Evolutionary conservation across 331 rosid genomes (phyloP).

Genomic region (Rosa hybrid): DNA sequence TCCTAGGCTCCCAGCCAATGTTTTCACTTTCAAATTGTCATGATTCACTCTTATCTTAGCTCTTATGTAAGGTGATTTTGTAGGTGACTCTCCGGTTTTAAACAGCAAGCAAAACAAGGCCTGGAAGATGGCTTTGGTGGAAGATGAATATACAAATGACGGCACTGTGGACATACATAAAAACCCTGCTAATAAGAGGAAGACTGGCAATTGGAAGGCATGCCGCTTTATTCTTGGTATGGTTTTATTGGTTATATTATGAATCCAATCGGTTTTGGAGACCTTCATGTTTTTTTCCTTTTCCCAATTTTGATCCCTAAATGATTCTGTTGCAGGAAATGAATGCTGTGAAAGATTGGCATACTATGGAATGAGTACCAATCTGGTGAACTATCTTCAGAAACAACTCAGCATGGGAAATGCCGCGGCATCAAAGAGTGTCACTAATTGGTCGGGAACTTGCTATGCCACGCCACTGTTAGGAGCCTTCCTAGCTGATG

Average conservation of each 20-base stretch:
- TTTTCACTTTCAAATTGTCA: constrained; percentile 7
- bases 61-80: constrained; percentile 11
- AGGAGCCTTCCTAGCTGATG: constrained; percentile 91
- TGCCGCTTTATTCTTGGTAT: constrained; percentile 79
- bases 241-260: not conserved
- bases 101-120: constrained; percentile 6
- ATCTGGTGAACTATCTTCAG: constrained; percentile 76
- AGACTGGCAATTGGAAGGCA: constrained; percentile 79
- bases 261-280: not conserved
- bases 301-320: not conserved
- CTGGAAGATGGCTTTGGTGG: not conserved
- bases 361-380: constrained; percentile 79
- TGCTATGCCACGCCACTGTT: constrained; percentile 80
- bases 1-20: not conserved
- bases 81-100: constrained; percentile 19
- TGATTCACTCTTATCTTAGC: not conserved
- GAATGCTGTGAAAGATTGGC: constrained; percentile 88
- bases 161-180: constrained; percentile 59
- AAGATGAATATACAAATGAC: constrained; percentile 51
- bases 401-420: constrained; percentile 60
- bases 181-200: constrained; percentile 64
- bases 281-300: not conserved
- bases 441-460: constrained; percentile 81
- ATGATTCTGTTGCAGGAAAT: constrained; percentile 45
- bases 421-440: constrained; percentile 59